phyloP scores from a whole-genome alignment of 768 basidiomycete species.

The Agrocybe pediades region DNA sequence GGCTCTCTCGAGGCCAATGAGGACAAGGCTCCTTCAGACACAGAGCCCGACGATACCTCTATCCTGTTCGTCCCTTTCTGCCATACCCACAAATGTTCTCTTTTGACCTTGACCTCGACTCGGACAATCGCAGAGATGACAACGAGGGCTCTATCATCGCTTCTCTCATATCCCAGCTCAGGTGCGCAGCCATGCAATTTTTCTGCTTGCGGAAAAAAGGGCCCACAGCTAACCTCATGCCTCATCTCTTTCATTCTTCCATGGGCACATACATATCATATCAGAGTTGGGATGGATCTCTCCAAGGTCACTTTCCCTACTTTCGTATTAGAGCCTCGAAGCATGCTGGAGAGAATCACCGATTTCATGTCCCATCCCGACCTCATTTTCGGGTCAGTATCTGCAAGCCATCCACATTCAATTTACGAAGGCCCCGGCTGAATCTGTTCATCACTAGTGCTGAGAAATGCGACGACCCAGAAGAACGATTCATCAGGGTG shows the following conservation, averaged over 20 bases:
- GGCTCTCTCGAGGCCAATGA: constrained; percentile 62
- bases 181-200: constrained; percentile 43
- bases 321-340: constrained; percentile 95
- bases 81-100: constrained; percentile 24
- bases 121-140: constrained; percentile 89
- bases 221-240: constrained; percentile 1
- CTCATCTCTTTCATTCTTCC: neutral
- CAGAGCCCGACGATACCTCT: constrained; percentile 87
- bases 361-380: constrained; percentile 99
- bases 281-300: constrained; percentile 95
- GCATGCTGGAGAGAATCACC: constrained; percentile 97
- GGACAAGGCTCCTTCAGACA: constrained; percentile 77
- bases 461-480: constrained; percentile 75
- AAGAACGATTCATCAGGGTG: constrained; percentile 90
- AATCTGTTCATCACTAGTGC: constrained; percentile 53
- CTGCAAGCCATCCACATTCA: neutral
- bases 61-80: constrained; percentile 66
- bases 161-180: constrained; percentile 86
- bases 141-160: constrained; percentile 90
- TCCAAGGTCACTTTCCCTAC: constrained; percentile 91
- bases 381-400: constrained; percentile 86
- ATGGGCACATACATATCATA: neutral
- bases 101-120: constrained; percentile 36
- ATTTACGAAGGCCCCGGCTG: too few relatives aligned
- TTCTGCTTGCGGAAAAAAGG: neutral